These are phyloP conservation scores for Metschnikowia colocasiae DNA, from an alignment of 805 yeast species.

Conservation along the genomic window DNA sequence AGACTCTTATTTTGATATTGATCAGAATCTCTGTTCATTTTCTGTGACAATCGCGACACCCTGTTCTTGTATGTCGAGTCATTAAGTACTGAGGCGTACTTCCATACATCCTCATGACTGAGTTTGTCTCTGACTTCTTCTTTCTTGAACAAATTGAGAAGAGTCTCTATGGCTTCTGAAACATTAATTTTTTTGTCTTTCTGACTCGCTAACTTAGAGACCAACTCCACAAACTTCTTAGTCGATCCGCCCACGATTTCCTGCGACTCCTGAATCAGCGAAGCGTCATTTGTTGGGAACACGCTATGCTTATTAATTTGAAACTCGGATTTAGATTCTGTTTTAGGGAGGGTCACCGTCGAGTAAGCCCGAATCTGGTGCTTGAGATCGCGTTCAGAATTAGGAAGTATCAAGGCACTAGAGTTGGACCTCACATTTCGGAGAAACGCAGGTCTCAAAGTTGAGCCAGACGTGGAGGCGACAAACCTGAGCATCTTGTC, in stretches of 20 bases:
- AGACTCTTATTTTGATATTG: constrained; percentile 24
- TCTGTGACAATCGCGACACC: constrained; percentile 29
- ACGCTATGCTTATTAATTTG: not conserved
- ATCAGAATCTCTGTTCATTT: constrained; percentile 38
- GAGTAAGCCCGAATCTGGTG: constrained; percentile 12
- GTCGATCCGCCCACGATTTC: not conserved
- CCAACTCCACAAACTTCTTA: constrained; percentile 27
- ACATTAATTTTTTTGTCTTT: constrained; percentile 5
- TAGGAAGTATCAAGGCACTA: constrained; percentile 13
- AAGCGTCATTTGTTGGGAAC: not conserved
- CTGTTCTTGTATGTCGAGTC: constrained; percentile 26
- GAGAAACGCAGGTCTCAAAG: constrained; percentile 35
- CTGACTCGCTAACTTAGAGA: constrained; percentile 17
- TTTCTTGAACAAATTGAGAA: constrained; percentile 13
- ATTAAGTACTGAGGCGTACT: constrained; percentile 16
- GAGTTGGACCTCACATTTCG: constrained; percentile 34
- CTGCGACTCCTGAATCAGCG: not conserved
- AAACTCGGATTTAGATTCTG: not conserved
- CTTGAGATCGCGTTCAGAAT: constrained; percentile 12
- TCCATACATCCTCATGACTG: constrained; percentile 11
- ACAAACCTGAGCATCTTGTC: constrained; percentile 36
- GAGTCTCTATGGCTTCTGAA: constrained; percentile 7
- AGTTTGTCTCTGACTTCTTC: constrained; percentile 11
- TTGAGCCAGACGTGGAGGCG: constrained; percentile 33
- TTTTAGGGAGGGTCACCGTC: not conserved